These are phyloP conservation scores for Kickxella alabastrina DNA, from an alignment of 192 early-diverging fungal genomes.

Conservation along the genomic window DNA sequence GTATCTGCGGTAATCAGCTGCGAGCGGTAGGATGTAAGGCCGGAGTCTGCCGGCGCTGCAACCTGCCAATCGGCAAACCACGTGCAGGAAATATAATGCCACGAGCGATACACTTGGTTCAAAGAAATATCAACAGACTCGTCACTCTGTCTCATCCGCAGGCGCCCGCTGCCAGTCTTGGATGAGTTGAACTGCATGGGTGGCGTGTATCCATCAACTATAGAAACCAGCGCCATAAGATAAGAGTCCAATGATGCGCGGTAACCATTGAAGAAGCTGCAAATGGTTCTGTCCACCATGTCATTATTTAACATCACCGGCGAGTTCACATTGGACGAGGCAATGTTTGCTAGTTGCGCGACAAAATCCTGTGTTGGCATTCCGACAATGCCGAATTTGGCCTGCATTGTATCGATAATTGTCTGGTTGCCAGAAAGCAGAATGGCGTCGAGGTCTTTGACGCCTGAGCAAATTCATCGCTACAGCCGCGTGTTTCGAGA, in stretches of 20 bases:
- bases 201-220: neutral
- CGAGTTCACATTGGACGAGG: neutral
- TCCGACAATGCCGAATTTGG: conserved; percentile 6
- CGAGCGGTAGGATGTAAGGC: neutral
- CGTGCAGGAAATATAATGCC: conserved; percentile 3
- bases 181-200: neutral
- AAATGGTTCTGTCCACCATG: conserved; percentile 1
- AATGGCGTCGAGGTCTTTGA: conserved; percentile 28
- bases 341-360: conserved; percentile 6
- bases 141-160: neutral
- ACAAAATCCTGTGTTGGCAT: conserved; percentile 7
- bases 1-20: neutral
- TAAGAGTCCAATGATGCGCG: neutral
- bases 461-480: conserved; percentile 14
- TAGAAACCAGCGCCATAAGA: neutral
- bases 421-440: conserved; percentile 6
- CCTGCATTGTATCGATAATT: neutral
- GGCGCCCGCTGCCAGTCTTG: neutral
- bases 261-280: neutral
- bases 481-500: conserved; percentile 13
- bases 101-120: neutral
- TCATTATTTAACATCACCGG: conserved; percentile 1
- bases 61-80: conserved; percentile 9
- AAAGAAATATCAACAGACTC: neutral
- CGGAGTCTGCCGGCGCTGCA: neutral